Percentiles rank a stretch among this genome's conserved stretches.
These are phyloP conservation scores for Mycogone perniciosa DNA, from an alignment of 2,329 filamentous ascomycete genomes.

Conservation along the genomic window DNA sequence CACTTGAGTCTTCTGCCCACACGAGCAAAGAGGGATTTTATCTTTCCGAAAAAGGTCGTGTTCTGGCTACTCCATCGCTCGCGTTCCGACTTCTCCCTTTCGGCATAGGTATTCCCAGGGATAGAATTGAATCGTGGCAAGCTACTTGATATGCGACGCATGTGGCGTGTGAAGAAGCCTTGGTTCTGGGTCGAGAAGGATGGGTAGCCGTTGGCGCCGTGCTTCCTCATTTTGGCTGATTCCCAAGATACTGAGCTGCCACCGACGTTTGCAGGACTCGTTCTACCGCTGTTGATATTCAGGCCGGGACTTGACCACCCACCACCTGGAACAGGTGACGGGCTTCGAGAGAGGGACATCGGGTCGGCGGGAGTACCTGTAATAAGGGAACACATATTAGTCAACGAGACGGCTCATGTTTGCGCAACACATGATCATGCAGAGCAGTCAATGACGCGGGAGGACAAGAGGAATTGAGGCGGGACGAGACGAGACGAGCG, in stretches of 20 bases:
- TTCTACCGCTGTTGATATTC: slow-evolving; percentile 64
- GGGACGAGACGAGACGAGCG: background rate
- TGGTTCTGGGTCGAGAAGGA: slow-evolving; percentile 75
- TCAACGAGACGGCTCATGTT: slow-evolving; percentile 10
- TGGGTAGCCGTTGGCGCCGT: slow-evolving; percentile 66
- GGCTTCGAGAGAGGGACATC: slow-evolving; percentile 85
- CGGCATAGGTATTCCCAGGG: slow-evolving; percentile 49
- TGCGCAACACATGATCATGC: slow-evolving; percentile 15
- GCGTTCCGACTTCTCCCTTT: slow-evolving; percentile 70
- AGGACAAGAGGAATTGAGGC: slow-evolving; percentile 1
- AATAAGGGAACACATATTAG: slow-evolving; percentile 22
- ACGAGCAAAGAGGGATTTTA: slow-evolving; percentile 40
- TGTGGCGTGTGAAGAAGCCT: slow-evolving; percentile 82
- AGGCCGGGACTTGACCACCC: slow-evolving; percentile 84
- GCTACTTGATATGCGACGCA: slow-evolving; percentile 71
- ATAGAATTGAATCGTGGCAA: slow-evolving; percentile 63
- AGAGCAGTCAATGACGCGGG: slow-evolving; percentile 8
- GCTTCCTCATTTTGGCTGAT: slow-evolving; percentile 69
- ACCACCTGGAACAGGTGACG: slow-evolving; percentile 75
- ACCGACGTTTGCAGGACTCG: slow-evolving; percentile 56
- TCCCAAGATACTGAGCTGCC: slow-evolving; percentile 69
- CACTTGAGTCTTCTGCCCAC: slow-evolving; percentile 62
- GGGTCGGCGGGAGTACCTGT: slow-evolving; percentile 49
- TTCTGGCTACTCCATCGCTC: slow-evolving; percentile 43
- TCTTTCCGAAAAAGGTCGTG: slow-evolving; percentile 40